Base-by-base conservation (phyloP, 805 yeast genomes). In the Schizosaccharomyces osmophilus region DNA sequence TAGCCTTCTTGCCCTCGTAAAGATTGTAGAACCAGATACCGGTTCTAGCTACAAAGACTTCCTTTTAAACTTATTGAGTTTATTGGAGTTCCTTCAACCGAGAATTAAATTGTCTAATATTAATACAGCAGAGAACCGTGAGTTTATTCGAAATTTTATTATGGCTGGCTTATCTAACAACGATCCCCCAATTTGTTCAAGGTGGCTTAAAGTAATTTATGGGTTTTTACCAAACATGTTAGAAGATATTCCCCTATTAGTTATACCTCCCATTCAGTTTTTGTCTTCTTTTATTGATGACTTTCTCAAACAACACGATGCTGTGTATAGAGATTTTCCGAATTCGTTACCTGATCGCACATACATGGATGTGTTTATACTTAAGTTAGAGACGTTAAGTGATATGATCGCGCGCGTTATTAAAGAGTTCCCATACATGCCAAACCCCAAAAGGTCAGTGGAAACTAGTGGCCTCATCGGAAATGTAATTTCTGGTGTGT, bases 401-500 rank as follows among this genome's bases (percentile, higher is more conserved):
- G 48, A 19, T 4, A 19, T 57, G 45, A 36, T 36, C 32, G 19
- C 31, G 3, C 45, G 26, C 4, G 48, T 24, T 22, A 29, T 41
- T 2, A 11, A 63, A 71, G 81, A 42, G 70, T 80, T 76, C 59
- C 71, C 77, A 58, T 72, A 60, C 62, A 64, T 64, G 42, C 69
- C 62, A 58, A 65, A 63, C 60, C 51, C 63, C n/a, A 62, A 64
- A 17, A 61, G 60, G 64, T 63, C 51, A 63, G 68, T 66, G 1
- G 63, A 63, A 9, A 80, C 78, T 54, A 69, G 78, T 29, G 79
- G 87, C 24, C 78, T 83, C 70, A 75, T 85, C 66, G 62, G 71
- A 9, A 71, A 67, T 51, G 74, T 74, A 29, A 84, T 85, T 61
- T 85, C 83, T 64, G 93, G 93, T 1, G 94, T 85, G 0, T 84